These are phyloP conservation scores for Solanum hybrid DNA, from an alignment of 305 asterid genomes.

Conservation along the genomic window DNA sequence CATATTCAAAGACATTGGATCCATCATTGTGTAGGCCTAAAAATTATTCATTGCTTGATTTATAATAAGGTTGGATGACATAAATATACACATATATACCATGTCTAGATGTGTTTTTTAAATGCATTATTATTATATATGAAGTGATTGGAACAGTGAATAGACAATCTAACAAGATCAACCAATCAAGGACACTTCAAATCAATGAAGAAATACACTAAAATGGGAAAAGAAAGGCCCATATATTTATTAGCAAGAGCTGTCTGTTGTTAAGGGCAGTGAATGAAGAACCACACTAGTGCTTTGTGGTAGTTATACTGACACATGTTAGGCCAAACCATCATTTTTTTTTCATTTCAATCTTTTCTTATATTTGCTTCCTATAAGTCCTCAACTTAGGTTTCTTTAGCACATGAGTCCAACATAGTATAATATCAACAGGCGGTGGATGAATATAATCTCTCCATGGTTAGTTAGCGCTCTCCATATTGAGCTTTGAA, in stretches of 20 bases:
- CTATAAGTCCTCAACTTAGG: neutral
- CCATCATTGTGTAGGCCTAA: neutral
- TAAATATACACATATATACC: neutral
- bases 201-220: neutral
- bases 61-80: neutral
- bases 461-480: neutral
- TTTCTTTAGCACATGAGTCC: neutral
- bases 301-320: slow-evolving; percentile 3
- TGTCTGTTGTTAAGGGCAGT: slow-evolving; percentile 5
- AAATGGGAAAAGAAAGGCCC: slow-evolving; percentile 1
- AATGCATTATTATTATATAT: neutral
- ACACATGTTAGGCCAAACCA: neutral
- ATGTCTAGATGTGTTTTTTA: neutral
- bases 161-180: neutral
- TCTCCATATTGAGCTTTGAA: neutral
- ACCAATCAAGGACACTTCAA: neutral
- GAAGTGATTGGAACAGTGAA: neutral
- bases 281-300: neutral
- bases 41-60: neutral
- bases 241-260: neutral
- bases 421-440: neutral
- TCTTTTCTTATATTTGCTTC: neutral
- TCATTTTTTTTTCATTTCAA: neutral
- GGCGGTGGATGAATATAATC: neutral
- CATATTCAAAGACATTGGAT: neutral